Evolutionary conservation across 139 green algal species (phyloP).

Genomic region (Coccomyxa sp.): DNA sequence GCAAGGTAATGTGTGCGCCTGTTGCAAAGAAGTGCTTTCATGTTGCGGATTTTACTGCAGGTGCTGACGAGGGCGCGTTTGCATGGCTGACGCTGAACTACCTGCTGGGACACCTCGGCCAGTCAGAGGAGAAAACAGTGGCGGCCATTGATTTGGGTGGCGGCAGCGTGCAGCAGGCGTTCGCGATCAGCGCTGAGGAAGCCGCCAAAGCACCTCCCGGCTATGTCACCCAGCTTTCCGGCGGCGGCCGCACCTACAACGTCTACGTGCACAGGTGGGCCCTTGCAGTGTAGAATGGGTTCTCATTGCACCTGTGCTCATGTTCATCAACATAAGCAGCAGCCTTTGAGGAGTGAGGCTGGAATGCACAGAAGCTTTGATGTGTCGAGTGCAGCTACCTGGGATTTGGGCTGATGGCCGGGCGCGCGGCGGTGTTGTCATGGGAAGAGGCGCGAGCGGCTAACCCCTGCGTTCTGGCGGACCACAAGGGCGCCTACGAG

Average conservation of each 20-base stretch:
- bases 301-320: neutral
- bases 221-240: slow-evolving; percentile 67
- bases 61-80: slow-evolving; percentile 70
- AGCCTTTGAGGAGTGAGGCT: too few relatives aligned
- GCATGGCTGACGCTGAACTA: slow-evolving; percentile 99
- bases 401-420: slow-evolving; percentile 96
- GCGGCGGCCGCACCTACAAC: slow-evolving; percentile 61
- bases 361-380: neutral
- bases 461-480: slow-evolving; percentile 72
- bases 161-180: slow-evolving; percentile 86
- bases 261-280: slow-evolving; percentile 91
- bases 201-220: slow-evolving; percentile 47
- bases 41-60: too few relatives aligned
- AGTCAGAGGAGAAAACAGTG: slow-evolving; percentile 63
- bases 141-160: slow-evolving; percentile 90
- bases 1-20: too few relatives aligned
- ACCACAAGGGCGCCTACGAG: slow-evolving; percentile 41
- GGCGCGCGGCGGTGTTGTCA: slow-evolving; percentile 76
- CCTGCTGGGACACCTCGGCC: slow-evolving; percentile 80
- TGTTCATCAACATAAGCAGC: neutral
- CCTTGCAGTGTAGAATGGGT: neutral
- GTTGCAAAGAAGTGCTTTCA: too few relatives aligned
- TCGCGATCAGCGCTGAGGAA: slow-evolving; percentile 64
- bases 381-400: slow-evolving; percentile 68
- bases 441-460: slow-evolving; percentile 19